Percentiles rank a stretch among this genome's conserved stretches.
These are phyloP conservation scores for Corchorus capsularis DNA, from an alignment of 345 rosid species.

Conservation along the genomic window DNA sequence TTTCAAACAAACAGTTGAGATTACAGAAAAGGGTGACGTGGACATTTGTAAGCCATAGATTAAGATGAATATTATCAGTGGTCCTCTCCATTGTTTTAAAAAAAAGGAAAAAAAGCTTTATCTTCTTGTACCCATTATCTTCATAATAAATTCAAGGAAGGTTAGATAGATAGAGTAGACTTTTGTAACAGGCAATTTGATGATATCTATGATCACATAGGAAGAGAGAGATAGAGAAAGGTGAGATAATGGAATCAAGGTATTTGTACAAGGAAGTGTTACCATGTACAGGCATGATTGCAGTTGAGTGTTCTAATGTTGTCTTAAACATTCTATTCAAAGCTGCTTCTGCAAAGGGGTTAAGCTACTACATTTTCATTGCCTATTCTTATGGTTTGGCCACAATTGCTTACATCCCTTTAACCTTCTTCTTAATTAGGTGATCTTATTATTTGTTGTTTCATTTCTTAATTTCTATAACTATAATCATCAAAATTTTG, in stretches of 20 bases:
- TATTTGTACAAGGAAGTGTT: slow-evolving; percentile 24
- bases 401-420: slow-evolving; percentile 30
- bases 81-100: no score
- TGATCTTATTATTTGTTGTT: background rate
- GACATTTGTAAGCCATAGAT: no score
- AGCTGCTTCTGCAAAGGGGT: slow-evolving; percentile 35
- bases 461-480: background rate
- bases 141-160: no score
- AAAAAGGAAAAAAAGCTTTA: no score
- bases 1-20: no score
- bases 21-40: no score
- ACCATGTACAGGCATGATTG: slow-evolving; percentile 34
- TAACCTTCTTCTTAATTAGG: slow-evolving; percentile 24
- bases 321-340: slow-evolving; percentile 35
- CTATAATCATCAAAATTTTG: background rate
- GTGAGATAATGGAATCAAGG: slow-evolving; percentile 10
- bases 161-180: no score
- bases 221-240: no score
- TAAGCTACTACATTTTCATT: slow-evolving; percentile 38
- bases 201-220: no score
- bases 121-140: no score
- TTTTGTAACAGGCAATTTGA: no score
- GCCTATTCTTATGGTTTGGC: slow-evolving; percentile 28
- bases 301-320: slow-evolving; percentile 27
- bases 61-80: no score